A percentile compares a stretch with the other conserved stretches of the same genome.
Evolutionary conservation across 768 basidiomycete species (phyloP).

Genomic region (Mycena vitilis): DNA sequence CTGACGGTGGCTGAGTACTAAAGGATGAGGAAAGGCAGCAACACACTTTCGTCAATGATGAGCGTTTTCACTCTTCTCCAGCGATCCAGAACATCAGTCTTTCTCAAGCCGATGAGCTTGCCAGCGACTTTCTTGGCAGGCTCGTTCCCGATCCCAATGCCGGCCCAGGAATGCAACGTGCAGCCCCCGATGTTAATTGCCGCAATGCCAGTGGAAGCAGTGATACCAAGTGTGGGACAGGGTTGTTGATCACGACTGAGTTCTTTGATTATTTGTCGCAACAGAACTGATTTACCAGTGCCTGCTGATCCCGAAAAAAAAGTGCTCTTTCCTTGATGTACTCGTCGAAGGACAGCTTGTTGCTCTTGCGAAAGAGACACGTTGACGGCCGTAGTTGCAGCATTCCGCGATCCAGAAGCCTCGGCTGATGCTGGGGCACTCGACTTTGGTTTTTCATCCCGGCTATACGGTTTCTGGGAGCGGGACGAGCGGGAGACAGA

Average conservation of each 20-base stretch:
- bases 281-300: slow-evolving; percentile 87
- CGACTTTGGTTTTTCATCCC: not conserved
- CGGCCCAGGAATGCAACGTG: slow-evolving; percentile 87
- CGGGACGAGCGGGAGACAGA: not conserved
- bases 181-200: slow-evolving; percentile 85
- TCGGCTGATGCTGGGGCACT: not conserved
- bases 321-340: slow-evolving; percentile 71
- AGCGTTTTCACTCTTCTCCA: slow-evolving; percentile 75
- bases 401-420: not conserved
- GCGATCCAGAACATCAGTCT: slow-evolving; percentile 58
- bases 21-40: not conserved
- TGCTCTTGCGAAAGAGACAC: slow-evolving; percentile 66
- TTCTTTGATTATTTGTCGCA: slow-evolving; percentile 76
- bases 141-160: slow-evolving; percentile 80
- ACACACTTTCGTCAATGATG: slow-evolving; percentile 87
- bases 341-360: slow-evolving; percentile 57
- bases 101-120: slow-evolving; percentile 61
- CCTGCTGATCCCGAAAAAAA: slow-evolving; percentile 92
- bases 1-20: slow-evolving; percentile 49
- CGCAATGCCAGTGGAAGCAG: slow-evolving; percentile 85
- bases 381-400: slow-evolving; percentile 26
- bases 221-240: slow-evolving; percentile 67
- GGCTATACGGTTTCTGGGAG: slow-evolving; percentile 20
- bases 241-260: slow-evolving; percentile 46
- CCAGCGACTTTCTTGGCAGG: slow-evolving; percentile 60